phyloP scores from a whole-genome alignment of 1,284 basidiomycete genomes.

The Pseudozyma sp. region DNA sequence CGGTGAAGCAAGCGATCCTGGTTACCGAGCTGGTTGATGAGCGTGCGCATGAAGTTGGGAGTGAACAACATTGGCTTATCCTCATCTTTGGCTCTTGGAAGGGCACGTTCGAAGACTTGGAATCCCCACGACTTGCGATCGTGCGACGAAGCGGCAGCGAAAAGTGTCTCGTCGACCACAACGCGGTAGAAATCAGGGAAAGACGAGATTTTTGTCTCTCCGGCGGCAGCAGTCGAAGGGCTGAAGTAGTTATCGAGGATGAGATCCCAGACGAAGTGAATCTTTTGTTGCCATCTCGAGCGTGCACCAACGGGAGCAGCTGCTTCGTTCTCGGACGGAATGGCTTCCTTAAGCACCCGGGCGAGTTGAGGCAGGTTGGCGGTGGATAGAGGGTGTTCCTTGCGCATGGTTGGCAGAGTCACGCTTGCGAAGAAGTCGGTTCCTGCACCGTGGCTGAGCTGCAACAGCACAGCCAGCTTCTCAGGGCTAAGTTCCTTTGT shows the following conservation, averaged over 20 bases:
- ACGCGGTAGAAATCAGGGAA: slow-evolving; percentile 91
- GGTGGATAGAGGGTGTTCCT: slow-evolving; percentile 77
- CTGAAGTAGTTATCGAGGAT: slow-evolving; percentile 81
- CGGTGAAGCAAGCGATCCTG: slow-evolving; percentile 89
- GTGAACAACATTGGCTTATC: slow-evolving; percentile 90
- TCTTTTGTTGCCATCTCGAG: slow-evolving; percentile 83
- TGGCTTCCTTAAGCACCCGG: slow-evolving; percentile 69
- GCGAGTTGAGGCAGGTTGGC: slow-evolving; percentile 81
- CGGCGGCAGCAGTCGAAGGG: slow-evolving; percentile 42
- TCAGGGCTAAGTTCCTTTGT: slow-evolving; percentile 82
- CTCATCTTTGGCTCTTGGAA: slow-evolving; percentile 77
- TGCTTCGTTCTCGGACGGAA: slow-evolving; percentile 75
- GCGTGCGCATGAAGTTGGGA: slow-evolving; percentile 93
- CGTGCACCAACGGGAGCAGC: slow-evolving; percentile 66
- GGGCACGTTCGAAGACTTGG: slow-evolving; percentile 85
- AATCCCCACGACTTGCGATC: slow-evolving; percentile 97
- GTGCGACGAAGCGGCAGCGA: slow-evolving; percentile 83
- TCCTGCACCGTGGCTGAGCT: slow-evolving; percentile 70
- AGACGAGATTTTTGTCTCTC: slow-evolving; percentile 73
- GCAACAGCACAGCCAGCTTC: slow-evolving; percentile 83
- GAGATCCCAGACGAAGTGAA: slow-evolving; percentile 91
- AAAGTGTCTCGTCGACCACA: slow-evolving; percentile 91
- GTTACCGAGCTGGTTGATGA: slow-evolving; percentile 93
- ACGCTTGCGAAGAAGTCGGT: slow-evolving; percentile 47
- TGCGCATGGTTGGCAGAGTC: slow-evolving; percentile 72